Percentiles rank a stretch among this genome's conserved stretches.
phyloP scores from a whole-genome alignment of 2,329 filamentous ascomycete genomes.

The Colletotrichum sp. region DNA sequence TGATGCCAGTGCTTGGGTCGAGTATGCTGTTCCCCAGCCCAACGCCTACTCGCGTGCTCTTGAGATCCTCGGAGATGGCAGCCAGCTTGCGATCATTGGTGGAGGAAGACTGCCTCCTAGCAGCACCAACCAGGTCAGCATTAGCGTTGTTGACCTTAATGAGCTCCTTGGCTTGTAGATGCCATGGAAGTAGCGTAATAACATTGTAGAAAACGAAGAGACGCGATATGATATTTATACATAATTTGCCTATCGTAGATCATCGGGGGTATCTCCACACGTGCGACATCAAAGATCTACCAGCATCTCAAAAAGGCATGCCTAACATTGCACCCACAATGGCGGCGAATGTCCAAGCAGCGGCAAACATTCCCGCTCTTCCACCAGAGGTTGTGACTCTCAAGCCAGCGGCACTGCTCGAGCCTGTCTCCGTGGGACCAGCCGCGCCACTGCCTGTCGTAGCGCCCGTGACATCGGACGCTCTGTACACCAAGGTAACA shows the following conservation, averaged over 20 bases:
- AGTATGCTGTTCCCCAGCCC: conserved; percentile 38
- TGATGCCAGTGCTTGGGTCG: conserved; percentile 40
- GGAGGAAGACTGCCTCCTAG: conserved; percentile 50
- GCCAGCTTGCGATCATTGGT: conserved; percentile 45
- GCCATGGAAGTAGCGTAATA: not conserved
- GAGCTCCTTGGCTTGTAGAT: conserved; percentile 15
- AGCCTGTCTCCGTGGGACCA: not conserved
- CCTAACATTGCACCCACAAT: not conserved
- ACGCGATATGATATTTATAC: not conserved
- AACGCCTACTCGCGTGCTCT: conserved; percentile 42
- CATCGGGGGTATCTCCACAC: not conserved
- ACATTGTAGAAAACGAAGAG: not conserved
- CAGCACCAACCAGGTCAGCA: conserved; percentile 46
- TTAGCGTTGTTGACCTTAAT: conserved; percentile 37
- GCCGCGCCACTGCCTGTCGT: not conserved
- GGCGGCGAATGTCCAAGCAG: not conserved
- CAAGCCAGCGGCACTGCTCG: not conserved
- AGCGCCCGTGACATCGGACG: not conserved
- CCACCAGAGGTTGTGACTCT: not conserved
- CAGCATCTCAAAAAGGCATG: not conserved
- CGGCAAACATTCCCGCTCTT: not conserved
- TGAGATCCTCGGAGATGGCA: conserved; percentile 37
- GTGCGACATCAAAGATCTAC: not conserved
- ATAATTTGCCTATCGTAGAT: not conserved
- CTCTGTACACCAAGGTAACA: not conserved